Percentiles rank a stretch among this genome's conserved stretches.
phyloP scores from a whole-genome alignment of 345 rosid species.

The Clausena lansium region DNA sequence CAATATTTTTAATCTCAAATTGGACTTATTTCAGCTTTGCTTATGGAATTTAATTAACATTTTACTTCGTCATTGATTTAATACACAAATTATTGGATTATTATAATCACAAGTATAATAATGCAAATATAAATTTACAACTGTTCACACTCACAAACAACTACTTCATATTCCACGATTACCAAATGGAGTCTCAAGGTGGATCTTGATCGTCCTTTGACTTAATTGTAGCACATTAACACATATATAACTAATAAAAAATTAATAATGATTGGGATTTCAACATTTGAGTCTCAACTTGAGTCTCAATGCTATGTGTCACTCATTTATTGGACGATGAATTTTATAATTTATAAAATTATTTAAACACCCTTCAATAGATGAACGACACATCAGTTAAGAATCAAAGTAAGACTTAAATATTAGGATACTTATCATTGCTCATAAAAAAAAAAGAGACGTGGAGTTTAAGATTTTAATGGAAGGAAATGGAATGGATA shows the following conservation, averaged over 20 bases:
- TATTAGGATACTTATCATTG: too few relatives aligned
- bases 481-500: neutral
- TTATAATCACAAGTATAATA: neutral
- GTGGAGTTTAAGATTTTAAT: neutral
- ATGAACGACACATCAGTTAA: too few relatives aligned
- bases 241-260: neutral
- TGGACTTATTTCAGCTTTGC: fast-evolving
- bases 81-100: neutral
- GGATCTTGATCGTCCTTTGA: conserved; percentile 22
- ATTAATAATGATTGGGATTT: too few relatives aligned
- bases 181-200: neutral
- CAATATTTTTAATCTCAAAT: too few relatives aligned
- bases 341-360: too few relatives aligned
- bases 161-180: conserved; percentile 5
- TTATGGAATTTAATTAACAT: too few relatives aligned
- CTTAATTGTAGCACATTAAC: neutral
- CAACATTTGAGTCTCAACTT: too few relatives aligned
- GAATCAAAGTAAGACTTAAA: too few relatives aligned
- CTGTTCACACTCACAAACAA: neutral
- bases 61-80: too few relatives aligned
- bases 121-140: neutral
- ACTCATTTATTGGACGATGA: too few relatives aligned
- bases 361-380: too few relatives aligned
- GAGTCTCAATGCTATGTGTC: too few relatives aligned
- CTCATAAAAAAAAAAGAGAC: neutral